phyloP scores from a whole-genome alignment of 257 asterid genomes.

The Capsicum chinense region DNA sequence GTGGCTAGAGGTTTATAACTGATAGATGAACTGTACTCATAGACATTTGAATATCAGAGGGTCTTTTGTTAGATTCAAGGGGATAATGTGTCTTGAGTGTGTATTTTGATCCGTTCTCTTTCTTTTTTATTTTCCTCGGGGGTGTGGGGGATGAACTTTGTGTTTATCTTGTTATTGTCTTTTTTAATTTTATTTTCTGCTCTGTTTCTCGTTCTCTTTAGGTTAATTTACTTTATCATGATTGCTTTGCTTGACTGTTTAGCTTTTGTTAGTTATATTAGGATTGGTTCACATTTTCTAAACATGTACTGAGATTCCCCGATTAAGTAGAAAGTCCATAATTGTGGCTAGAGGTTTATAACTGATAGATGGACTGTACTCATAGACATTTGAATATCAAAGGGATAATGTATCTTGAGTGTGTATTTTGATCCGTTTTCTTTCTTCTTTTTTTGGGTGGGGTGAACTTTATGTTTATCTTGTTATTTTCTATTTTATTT shows the following conservation, averaged over 20 bases:
- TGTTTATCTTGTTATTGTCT: neutral
- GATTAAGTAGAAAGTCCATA: too few species aligned
- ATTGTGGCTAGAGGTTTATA: too few species aligned
- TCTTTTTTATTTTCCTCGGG: too few species aligned
- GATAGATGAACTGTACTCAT: neutral
- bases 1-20: neutral
- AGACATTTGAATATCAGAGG: neutral
- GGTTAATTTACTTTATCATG: neutral
- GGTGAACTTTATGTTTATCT: neutral
- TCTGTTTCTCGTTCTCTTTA: slow-evolving; percentile 3
- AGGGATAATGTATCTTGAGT: too few species aligned
- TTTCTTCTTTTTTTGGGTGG: neutral
- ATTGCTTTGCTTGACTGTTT: neutral
- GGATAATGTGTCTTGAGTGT: neutral
- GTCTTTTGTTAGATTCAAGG: neutral
- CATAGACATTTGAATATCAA: too few species aligned
- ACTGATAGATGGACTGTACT: too few species aligned
- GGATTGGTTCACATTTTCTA: neutral
- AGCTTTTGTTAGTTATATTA: neutral
- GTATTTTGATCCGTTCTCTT: neutral
- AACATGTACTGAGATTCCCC: neutral
- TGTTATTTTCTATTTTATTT: neutral
- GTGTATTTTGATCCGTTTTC: too few species aligned
- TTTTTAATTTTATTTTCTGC: too few species aligned
- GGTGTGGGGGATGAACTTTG: neutral